A percentile compares a stretch with the other conserved stretches of the same genome.
Conservation (phyloP, 345 rosid species). For the Populus tremula region DNA sequence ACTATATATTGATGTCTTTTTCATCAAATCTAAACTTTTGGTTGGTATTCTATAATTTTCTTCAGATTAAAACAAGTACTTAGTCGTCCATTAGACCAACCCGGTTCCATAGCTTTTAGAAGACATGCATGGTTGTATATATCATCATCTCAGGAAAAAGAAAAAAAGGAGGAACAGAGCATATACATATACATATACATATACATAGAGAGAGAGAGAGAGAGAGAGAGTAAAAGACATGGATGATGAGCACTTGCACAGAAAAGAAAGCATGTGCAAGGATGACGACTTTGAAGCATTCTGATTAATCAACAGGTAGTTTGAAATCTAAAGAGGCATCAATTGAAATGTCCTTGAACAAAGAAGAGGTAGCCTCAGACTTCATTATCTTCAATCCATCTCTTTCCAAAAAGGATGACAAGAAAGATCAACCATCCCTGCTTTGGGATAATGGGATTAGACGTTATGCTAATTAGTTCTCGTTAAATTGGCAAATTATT, state of each 20-base stretch:
- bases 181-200: slow-evolving; percentile 9
- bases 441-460: slow-evolving; percentile 46
- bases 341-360: slow-evolving; percentile 45
- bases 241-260: background rate
- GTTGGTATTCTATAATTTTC: background rate
- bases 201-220: no score
- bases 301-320: slow-evolving; percentile 34
- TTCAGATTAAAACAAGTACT: background rate
- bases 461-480: slow-evolving; percentile 40
- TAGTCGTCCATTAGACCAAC: background rate
- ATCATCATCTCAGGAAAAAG: no score
- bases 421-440: slow-evolving; percentile 54
- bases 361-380: background rate
- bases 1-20: background rate
- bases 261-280: background rate
- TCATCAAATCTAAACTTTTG: background rate
- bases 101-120: background rate
- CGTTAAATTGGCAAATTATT: slow-evolving; percentile 43
- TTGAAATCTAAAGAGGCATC: slow-evolving; percentile 33
- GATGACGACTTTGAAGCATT: slow-evolving; percentile 18
- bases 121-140: background rate
- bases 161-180: background rate
- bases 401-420: slow-evolving; percentile 40
- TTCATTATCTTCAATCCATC: slow-evolving; percentile 22
- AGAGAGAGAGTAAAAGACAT: background rate